A percentile compares a stretch with the other conserved stretches of the same genome.
These are phyloP conservation scores for Eucalyptus tenuipes DNA, from an alignment of 345 rosid genomes.

Conservation along the genomic window DNA sequence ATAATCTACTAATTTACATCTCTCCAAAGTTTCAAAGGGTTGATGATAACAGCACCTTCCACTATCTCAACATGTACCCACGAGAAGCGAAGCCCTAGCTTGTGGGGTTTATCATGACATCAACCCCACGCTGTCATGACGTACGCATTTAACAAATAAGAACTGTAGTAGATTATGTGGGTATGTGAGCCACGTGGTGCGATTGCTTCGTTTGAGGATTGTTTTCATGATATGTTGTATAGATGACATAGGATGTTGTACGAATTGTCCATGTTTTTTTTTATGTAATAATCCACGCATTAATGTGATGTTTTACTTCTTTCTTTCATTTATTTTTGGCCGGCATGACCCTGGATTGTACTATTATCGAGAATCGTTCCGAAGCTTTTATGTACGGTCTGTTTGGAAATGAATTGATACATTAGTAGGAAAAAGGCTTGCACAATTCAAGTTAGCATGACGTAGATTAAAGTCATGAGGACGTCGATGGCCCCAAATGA, in stretches of 20 bases:
- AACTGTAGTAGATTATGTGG: not conserved
- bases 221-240: not conserved
- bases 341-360: not conserved
- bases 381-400: not conserved
- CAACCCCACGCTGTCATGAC: conserved; percentile 59
- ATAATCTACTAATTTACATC: not conserved
- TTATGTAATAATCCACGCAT: not conserved
- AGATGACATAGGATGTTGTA: not conserved
- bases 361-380: not conserved
- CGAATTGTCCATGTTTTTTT: not conserved
- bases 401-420: not conserved
- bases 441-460: not conserved
- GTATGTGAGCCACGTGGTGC: not conserved
- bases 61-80: conserved; percentile 16
- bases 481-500: not conserved
- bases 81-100: not conserved
- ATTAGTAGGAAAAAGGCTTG: not conserved
- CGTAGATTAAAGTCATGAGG: not conserved
- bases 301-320: not conserved
- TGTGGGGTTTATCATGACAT: conserved; percentile 37
- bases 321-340: not conserved
- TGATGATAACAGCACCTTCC: conserved; percentile 50
- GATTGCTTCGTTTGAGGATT: not conserved
- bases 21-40: conserved; percentile 19
- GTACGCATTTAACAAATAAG: not conserved